phyloP scores from a whole-genome alignment of 2,329 filamentous ascomycete species.

The Beauveria sp. region DNA sequence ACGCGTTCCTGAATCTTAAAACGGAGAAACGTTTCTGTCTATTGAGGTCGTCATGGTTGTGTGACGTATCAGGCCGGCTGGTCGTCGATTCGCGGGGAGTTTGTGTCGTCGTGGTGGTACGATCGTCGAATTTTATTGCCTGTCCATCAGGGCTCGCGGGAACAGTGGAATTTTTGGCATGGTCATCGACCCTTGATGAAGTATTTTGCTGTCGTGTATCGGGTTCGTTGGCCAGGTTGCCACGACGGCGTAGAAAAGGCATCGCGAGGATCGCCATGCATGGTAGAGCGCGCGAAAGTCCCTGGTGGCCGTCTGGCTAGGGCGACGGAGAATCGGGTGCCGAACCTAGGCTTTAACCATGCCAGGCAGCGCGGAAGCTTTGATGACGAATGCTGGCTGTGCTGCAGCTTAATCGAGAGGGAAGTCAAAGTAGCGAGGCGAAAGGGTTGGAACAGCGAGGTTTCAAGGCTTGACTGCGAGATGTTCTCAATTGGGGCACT shows the following conservation, averaged over 20 bases:
- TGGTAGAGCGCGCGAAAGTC: constrained; percentile 21
- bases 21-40: constrained; percentile 59
- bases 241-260: constrained; percentile 55
- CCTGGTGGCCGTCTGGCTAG: constrained; percentile 7
- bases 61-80: constrained; percentile 38
- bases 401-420: background rate
- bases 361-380: background rate
- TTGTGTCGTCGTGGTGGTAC: constrained; percentile 18
- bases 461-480: background rate
- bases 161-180: background rate
- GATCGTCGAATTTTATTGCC: constrained; percentile 7
- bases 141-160: constrained; percentile 10
- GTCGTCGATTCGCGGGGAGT: constrained; percentile 17
- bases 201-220: constrained; percentile 42
- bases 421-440: background rate
- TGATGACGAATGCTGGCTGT: background rate
- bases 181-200: background rate
- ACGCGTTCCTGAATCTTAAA: constrained; percentile 83
- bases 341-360: background rate
- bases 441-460: background rate
- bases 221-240: constrained; percentile 50
- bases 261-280: constrained; percentile 36
- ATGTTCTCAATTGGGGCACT: background rate
- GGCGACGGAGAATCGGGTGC: background rate
- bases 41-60: constrained; percentile 45